Evolutionary conservation across 106 monocot genomes (phyloP), one percentile per base, ranked within the genome.

Genomic region (Dendrobium nobile): DNA sequence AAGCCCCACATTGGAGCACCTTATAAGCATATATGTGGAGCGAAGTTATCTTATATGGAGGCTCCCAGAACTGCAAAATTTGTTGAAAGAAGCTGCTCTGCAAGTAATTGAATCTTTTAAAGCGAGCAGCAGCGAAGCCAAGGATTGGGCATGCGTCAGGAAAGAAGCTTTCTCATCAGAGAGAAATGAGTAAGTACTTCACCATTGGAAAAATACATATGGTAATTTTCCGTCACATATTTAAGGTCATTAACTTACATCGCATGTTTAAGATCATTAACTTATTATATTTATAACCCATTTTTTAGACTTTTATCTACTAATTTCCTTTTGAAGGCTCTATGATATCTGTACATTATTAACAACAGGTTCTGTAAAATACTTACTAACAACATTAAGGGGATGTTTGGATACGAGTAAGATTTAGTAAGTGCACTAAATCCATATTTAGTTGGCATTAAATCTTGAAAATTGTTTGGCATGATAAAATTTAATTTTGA

Each of bases 1-100:
- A 22, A 86, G 91, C 55, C 93, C 95, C 24, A 87, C 99, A 16
- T 72, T 99, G 47, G 99, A 99, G 26, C 99, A 93, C 84, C 90
- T 99, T 51, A 95, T 90, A 33, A 87, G 79, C 78, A 99, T 99
- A 75, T 99, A 99, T 82, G 91, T 93, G 9, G 93, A 95, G 65
- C 75, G 99, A 73, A 93, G 82, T 87, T 95, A 99, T 82, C 88
- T 99, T 33, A 87, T 99, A 77, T 99, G 95, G 95, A 85, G 95
- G 79, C 85, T 86, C 74, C 93, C 99, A 28, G 99, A 99, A 68
- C 80, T 99, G 77, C 99, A 99, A 81, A 84, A 80, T 77, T 85
- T 95, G 67, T 80, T 93, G 79, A 95, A 93, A 75, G 87, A 91
- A 79, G 91, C 91, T 72, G 93, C 99, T 58, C 41, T 93, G 22